Evolutionary conservation across 176 grass and related monocot genomes (phyloP).

Genomic region (Carex littledalei): DNA sequence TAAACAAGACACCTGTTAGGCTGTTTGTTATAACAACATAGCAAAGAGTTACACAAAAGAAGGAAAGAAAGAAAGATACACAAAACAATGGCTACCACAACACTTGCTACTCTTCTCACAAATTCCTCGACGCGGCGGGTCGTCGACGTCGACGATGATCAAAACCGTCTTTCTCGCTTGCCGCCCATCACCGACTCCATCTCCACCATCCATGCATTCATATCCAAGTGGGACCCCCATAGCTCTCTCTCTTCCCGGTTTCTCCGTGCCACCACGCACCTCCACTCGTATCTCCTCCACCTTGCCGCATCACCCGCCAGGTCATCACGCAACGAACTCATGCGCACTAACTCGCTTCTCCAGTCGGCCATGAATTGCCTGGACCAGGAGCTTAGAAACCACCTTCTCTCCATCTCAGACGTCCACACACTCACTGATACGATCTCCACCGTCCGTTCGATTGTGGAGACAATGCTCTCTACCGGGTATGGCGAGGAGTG

Average conservation of each 20-base stretch:
- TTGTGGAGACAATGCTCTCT: constrained; percentile 48
- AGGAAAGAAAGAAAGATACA: background rate
- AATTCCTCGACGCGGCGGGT: background rate
- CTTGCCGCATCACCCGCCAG: constrained; percentile 20
- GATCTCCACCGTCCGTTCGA: background rate
- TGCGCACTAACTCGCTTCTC: constrained; percentile 50
- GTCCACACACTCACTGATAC: background rate
- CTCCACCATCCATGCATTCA: constrained; percentile 30
- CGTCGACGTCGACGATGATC: background rate
- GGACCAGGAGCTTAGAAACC: constrained; percentile 38
- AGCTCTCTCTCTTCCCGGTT: constrained; percentile 20
- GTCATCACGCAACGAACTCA: constrained; percentile 7
- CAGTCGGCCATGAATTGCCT: constrained; percentile 51
- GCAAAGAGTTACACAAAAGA: background rate
- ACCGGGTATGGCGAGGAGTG: constrained; percentile 77
- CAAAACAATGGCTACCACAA: background rate
- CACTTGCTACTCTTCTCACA: background rate
- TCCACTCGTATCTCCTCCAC: constrained; percentile 58
- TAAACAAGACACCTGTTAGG: too few relatives aligned
- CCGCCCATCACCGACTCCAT: constrained; percentile 41
- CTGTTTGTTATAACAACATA: background rate
- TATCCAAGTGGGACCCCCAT: constrained; percentile 45
- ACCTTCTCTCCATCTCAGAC: constrained; percentile 15
- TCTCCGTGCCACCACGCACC: constrained; percentile 37
- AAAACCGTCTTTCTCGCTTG: background rate